These are phyloP conservation scores for Hymenoscyphus linearis DNA, from an alignment of 2,329 filamentous ascomycete species.

Conservation along the genomic window DNA sequence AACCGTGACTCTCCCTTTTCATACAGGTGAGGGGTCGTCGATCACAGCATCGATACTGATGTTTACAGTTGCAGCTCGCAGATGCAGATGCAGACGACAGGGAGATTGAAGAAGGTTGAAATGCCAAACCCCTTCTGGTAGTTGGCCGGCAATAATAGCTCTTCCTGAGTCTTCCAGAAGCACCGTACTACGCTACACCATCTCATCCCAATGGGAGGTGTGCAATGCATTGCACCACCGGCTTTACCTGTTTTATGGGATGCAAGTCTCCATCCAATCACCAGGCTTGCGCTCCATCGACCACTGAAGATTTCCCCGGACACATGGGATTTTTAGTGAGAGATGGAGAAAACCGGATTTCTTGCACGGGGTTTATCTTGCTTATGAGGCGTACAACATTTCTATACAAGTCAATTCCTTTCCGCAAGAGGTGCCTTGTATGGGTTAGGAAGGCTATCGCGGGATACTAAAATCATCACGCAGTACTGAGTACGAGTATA, in stretches of 20 bases:
- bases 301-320: not conserved
- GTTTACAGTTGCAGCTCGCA: not conserved
- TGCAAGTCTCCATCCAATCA: not conserved
- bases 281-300: not conserved
- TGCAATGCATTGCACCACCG: not conserved
- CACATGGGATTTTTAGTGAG: not conserved
- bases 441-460: not conserved
- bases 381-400: too few relatives aligned
- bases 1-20: not conserved
- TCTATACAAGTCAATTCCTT: too few relatives aligned
- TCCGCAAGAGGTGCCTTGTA: not conserved
- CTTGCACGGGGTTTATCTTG: too few relatives aligned
- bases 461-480: not conserved
- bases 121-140: not conserved
- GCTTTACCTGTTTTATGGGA: constrained; percentile 1
- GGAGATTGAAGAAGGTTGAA: not conserved
- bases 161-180: not conserved
- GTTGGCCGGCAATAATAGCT: not conserved
- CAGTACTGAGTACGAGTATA: not conserved
- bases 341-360: not conserved
- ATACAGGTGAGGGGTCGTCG: not conserved
- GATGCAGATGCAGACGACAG: not conserved
- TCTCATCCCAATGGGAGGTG: constrained; percentile 4
- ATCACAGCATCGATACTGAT: not conserved
- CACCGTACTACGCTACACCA: constrained; percentile 1